A percentile compares a stretch with the other conserved stretches of the same genome.
Conservation (phyloP, 2,329 filamentous ascomycete genomes). For the Diaporthe ilicicola region DNA sequence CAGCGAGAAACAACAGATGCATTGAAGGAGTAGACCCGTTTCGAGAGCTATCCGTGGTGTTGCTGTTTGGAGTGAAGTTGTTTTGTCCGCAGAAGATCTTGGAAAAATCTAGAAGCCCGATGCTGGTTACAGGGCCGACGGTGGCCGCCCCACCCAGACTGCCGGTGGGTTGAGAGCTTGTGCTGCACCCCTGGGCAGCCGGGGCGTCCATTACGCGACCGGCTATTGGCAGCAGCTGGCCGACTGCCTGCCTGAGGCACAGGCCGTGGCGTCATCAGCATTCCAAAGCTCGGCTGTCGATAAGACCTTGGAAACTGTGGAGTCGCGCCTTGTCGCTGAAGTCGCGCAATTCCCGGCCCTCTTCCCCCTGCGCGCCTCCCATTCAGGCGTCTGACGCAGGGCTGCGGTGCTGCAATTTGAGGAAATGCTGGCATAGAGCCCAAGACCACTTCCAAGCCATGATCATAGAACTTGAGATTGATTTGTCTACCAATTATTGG, state of each 20-base stretch:
- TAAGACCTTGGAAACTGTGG: slow-evolving; percentile 1
- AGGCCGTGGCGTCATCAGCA: slow-evolving; percentile 10
- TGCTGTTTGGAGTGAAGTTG: neutral
- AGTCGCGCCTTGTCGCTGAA: slow-evolving; percentile 17
- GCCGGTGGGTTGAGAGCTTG: slow-evolving; percentile 13
- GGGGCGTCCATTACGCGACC: neutral
- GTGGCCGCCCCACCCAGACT: slow-evolving; percentile 16
- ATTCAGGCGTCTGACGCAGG: neutral
- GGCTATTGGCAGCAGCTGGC: neutral
- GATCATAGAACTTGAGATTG: neutral
- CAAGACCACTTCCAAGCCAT: neutral
- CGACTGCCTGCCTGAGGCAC: slow-evolving; percentile 22
- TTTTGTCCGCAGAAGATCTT: slow-evolving; percentile 7
- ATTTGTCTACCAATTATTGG: neutral
- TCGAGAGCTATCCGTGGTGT: neutral
- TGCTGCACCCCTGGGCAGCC: neutral
- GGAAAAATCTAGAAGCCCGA: slow-evolving; percentile 19
- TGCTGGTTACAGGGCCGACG: slow-evolving; percentile 4
- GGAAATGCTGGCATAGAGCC: neutral
- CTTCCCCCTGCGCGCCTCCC: neutral
- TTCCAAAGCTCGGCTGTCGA: neutral
- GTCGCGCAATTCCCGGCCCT: slow-evolving; percentile 2
- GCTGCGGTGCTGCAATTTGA: neutral
- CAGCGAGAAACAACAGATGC: slow-evolving; percentile 15
- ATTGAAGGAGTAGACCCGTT: slow-evolving; percentile 11